These are phyloP conservation scores for Cruciata laevipes DNA, from an alignment of 257 asterid genomes.

Conservation along the genomic window DNA sequence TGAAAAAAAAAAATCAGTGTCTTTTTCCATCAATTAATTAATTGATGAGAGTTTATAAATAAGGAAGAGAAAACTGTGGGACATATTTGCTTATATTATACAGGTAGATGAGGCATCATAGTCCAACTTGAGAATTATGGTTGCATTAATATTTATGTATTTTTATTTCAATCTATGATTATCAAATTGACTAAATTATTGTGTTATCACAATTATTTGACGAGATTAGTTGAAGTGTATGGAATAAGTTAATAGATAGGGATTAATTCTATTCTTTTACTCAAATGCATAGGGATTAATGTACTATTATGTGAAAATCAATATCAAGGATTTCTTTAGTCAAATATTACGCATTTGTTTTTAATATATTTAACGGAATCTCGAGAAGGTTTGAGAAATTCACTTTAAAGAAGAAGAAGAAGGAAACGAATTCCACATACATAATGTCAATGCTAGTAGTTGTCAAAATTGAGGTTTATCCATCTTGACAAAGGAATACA, in stretches of 20 bases:
- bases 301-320: too few species aligned
- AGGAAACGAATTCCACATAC: too few species aligned
- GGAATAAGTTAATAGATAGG: too few species aligned
- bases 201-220: slow-evolving; percentile 24
- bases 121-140: slow-evolving; percentile 34
- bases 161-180: slow-evolving; percentile 22
- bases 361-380: too few species aligned
- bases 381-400: too few species aligned
- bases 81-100: slow-evolving; percentile 29
- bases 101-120: slow-evolving; percentile 32
- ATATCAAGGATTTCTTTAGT: too few species aligned
- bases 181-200: slow-evolving; percentile 29
- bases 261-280: too few species aligned
- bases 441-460: background rate
- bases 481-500: background rate
- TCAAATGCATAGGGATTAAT: too few species aligned
- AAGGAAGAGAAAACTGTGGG: slow-evolving; percentile 26
- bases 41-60: slow-evolving; percentile 13
- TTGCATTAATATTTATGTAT: slow-evolving; percentile 19
- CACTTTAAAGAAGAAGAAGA: too few species aligned
- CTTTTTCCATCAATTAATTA: slow-evolving; percentile 28
- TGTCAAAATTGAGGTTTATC: background rate
- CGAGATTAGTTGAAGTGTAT: slow-evolving; percentile 5
- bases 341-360: too few species aligned
- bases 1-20: slow-evolving; percentile 39